Conservation (phyloP, 306 rosid species). For the Rubus parviflorus region DNA sequence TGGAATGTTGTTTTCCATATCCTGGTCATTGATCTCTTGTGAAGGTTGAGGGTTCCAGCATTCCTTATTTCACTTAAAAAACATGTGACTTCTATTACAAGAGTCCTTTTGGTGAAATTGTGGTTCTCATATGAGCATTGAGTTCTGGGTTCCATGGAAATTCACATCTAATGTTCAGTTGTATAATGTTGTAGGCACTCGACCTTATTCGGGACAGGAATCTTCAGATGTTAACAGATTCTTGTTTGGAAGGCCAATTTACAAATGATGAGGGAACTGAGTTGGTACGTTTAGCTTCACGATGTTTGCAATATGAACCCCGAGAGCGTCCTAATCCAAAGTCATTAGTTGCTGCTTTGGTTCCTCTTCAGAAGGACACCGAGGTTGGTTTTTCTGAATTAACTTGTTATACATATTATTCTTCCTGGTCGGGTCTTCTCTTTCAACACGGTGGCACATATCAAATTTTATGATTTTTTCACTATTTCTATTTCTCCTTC, state of each 20-base stretch:
- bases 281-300: conserved; percentile 89
- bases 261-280: conserved; percentile 88
- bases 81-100: not conserved
- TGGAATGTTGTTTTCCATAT: conserved; percentile 4
- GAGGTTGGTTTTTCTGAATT: conserved; percentile 54
- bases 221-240: conserved; percentile 82
- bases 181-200: conserved; percentile 64
- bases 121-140: not conserved
- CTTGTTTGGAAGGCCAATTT: conserved; percentile 94
- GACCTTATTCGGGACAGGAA: conserved; percentile 91
- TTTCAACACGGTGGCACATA: not conserved
- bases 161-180: conserved; percentile 30
- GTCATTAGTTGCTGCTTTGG: conserved; percentile 73
- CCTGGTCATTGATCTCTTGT: not conserved
- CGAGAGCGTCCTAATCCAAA: conserved; percentile 95
- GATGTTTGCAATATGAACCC: conserved; percentile 87
- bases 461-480: conserved; percentile 1
- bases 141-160: conserved; percentile 22
- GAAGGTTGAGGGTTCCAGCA: conserved; percentile 2
- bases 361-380: conserved; percentile 85
- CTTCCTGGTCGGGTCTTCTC: conserved; percentile 2
- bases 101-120: not conserved
- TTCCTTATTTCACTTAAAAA: not conserved
- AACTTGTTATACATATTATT: not conserved
- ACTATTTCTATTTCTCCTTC: not conserved